Evolutionary conservation across 331 rosid genomes (phyloP).

Genomic region (Malus hybrid): DNA sequence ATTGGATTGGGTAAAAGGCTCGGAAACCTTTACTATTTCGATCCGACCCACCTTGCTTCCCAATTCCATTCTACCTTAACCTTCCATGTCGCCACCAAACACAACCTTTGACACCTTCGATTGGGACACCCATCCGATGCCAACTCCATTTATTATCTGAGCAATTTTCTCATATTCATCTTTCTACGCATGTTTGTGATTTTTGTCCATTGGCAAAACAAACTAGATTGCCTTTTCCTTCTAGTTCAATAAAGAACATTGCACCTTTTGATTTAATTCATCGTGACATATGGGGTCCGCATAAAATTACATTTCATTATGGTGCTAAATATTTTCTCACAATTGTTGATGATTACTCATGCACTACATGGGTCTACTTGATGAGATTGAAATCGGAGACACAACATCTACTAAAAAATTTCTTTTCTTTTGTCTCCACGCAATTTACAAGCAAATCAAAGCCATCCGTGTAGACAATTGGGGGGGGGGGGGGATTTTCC

Average conservation of each 20-base stretch:
- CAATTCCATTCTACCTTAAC: not conserved
- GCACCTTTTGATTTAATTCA: not conserved
- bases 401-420: not conserved
- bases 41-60: not conserved
- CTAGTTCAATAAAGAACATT: not conserved
- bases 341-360: not conserved
- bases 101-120: not conserved
- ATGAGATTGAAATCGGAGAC: not conserved
- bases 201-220: not conserved
- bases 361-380: not conserved
- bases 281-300: not conserved
- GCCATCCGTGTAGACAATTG: not conserved
- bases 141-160: not conserved
- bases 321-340: not conserved
- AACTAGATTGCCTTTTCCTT: not conserved
- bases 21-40: not conserved
- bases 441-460: not conserved
- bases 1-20: not conserved
- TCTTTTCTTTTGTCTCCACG: not conserved
- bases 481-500: not conserved
- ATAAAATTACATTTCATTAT: not conserved
- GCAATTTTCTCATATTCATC: no score
- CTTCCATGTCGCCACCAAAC: not conserved
- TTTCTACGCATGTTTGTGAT: not conserved
- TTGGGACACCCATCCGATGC: not conserved